Base-by-base conservation (phyloP, 2,329 filamentous ascomycete genomes). In the Geosmithia flava region DNA sequence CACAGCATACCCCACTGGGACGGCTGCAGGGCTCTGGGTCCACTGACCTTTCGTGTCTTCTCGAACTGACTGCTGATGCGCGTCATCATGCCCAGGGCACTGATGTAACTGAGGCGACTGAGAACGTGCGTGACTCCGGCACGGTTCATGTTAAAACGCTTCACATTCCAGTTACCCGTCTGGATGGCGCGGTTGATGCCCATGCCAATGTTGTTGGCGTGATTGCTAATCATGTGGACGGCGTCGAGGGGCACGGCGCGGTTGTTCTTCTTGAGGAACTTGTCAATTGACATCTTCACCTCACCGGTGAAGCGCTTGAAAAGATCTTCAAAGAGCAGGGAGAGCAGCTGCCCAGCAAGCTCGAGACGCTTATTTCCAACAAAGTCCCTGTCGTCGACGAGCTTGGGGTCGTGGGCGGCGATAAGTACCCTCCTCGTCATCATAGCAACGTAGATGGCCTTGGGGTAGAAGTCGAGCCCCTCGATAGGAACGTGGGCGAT, bases 1-100 rank as follows among this genome's bases (percentile, higher is more conserved):
- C 93, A 98, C 48, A 98, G 74, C 90, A 98, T 96, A 56, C 93
- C 93, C 70, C 95, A 98, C 56, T 98, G 93, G 1, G 93, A 98
- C 7, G 93, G 90, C 60, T 98, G 93, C 45, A 98, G 74, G 17
- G 94, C 93, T 76, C 93, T 83, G 58, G 94, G 93, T 54, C 94
- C 94, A 60, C 84, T 90, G 52, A 98, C 90, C 67, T 98, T 98
- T 56, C 93, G 75, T 2, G 93, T 97, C 75, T 98, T 98, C 63
- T 98, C 93, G 59, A 98, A 98, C 69, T 98, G 93, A 75, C 87
- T 94, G 64, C 85, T 93, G 59, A 98, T 97, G 64, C 93, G 79
- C 15, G 93, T 98, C 93, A 98, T 98, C 94, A 98, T 98, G 53
- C 94, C 94, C 27, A 98, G 78, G 27, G 93, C 93, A 53, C 85